Conservation (phyloP, 306 rosid genomes). For the Vigna unguiculata region DNA sequence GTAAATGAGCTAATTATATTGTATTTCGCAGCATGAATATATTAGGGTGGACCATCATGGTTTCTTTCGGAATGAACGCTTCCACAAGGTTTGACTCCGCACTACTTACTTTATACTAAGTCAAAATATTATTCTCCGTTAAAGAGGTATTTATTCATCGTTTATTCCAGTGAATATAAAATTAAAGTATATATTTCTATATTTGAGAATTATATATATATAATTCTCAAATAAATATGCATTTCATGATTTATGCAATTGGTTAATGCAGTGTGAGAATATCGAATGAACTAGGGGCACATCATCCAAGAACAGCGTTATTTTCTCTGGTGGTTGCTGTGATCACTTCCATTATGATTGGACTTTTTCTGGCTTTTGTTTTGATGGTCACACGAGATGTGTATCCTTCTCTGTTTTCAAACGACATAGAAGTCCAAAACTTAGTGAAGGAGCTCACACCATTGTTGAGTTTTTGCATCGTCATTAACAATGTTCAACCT, state of each 20-base stretch:
- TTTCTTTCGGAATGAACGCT: conserved; percentile 68
- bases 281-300: conserved; percentile 76
- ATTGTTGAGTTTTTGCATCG: conserved; percentile 56
- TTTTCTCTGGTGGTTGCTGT: conserved; percentile 72
- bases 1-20: not conserved
- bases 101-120: not conserved
- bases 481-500: conserved; percentile 75
- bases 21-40: conserved; percentile 69
- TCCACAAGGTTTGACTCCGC: conserved; percentile 62
- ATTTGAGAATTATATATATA: too few relatives aligned
- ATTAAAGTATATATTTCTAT: too few relatives aligned
- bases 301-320: conserved; percentile 72
- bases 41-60: conserved; percentile 79
- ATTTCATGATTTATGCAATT: not conserved
- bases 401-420: conserved; percentile 64
- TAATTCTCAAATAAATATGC: too few relatives aligned
- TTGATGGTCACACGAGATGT: conserved; percentile 44
- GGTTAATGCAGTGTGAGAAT: conserved; percentile 64
- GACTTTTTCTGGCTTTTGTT: conserved; percentile 49
- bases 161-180: too few relatives aligned
- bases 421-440: conserved; percentile 47
- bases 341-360: conserved; percentile 48
- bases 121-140: not conserved
- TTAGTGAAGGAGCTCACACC: conserved; percentile 68
- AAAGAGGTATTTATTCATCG: too few relatives aligned